Conservation (phyloP, 768 basidiomycete species). For the Auricularia sp. region DNA sequence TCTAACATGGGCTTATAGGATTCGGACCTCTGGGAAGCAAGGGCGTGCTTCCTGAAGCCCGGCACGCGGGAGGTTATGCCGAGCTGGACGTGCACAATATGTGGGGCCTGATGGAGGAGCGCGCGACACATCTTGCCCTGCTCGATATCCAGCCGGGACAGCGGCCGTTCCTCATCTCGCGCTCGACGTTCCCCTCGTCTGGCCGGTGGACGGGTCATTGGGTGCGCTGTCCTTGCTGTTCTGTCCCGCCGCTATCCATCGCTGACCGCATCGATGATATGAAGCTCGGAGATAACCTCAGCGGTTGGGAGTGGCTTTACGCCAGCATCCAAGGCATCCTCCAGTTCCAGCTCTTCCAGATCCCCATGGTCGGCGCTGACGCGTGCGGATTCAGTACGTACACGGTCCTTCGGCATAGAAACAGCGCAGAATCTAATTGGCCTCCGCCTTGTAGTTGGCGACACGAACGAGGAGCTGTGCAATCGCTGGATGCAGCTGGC, state of each 20-base stretch:
- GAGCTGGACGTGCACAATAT: conserved; percentile 64
- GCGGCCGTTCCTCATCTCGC: conserved; percentile 61
- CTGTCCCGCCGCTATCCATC: neutral
- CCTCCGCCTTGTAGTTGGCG: conserved; percentile 27
- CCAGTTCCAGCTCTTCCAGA: conserved; percentile 76
- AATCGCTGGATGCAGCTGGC: conserved; percentile 82
- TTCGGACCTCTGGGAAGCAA: conserved; percentile 38
- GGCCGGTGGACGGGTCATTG: conserved; percentile 68
- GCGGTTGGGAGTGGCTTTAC: conserved; percentile 63
- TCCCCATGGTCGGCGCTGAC: conserved; percentile 77
- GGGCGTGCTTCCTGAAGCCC: conserved; percentile 60
- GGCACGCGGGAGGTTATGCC: conserved; percentile 48
- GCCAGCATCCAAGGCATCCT: conserved; percentile 63
- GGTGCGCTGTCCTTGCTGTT: conserved; percentile 27
- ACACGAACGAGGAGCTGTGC: conserved; percentile 72
- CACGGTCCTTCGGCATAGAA: no score
- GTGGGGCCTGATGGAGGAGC: conserved; percentile 64
- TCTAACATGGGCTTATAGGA: conserved; percentile 23
- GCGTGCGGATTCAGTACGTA: conserved; percentile 53
- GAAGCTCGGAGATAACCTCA: conserved; percentile 68
- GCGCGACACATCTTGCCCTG: conserved; percentile 51
- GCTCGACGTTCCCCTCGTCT: conserved; percentile 57
- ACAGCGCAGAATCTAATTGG: neutral
- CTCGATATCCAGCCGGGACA: conserved; percentile 42
- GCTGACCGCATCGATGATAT: neutral